Evolutionary conservation across 2,329 filamentous ascomycete species (phyloP).

Genomic region (Pestalotiopsis sp.): DNA sequence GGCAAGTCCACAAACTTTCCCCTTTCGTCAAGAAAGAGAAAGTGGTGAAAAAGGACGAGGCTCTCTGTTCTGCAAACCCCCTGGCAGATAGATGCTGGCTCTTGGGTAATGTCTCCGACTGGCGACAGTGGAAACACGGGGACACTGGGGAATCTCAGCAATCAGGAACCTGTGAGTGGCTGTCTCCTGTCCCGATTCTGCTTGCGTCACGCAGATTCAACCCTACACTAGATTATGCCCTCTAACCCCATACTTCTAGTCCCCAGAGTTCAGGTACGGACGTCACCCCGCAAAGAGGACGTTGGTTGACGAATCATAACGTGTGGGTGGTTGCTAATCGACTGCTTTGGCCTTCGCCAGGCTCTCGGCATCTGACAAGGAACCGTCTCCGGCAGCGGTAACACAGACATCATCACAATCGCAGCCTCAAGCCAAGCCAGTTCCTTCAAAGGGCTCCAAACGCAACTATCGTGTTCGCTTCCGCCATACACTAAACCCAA

Average conservation of each 20-base stretch:
- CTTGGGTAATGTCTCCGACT: not conserved
- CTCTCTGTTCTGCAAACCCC: not conserved
- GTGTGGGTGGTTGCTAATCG: not conserved
- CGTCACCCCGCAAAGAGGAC: not conserved
- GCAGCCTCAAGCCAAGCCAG: not conserved
- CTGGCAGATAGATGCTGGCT: not conserved
- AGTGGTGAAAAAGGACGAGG: not conserved
- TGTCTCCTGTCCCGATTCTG: not conserved
- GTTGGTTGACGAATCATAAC: not conserved
- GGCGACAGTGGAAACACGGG: not conserved
- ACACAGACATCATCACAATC: not conserved
- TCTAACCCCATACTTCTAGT: not conserved
- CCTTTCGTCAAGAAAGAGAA: not conserved
- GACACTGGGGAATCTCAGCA: not conserved
- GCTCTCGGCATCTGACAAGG: not conserved
- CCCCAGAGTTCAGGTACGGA: not conserved
- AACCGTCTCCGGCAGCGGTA: not conserved
- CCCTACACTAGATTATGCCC: not conserved
- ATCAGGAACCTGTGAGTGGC: not conserved
- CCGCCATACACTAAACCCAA: slow-evolving; percentile 9
- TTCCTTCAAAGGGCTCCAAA: not conserved
- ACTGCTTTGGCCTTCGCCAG: not conserved
- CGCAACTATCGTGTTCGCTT: slow-evolving; percentile 1
- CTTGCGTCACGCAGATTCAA: not conserved
- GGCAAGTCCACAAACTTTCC: not conserved